Conservation (phyloP, 441 rosid genomes). For the Omphalea diandra region DNA sequence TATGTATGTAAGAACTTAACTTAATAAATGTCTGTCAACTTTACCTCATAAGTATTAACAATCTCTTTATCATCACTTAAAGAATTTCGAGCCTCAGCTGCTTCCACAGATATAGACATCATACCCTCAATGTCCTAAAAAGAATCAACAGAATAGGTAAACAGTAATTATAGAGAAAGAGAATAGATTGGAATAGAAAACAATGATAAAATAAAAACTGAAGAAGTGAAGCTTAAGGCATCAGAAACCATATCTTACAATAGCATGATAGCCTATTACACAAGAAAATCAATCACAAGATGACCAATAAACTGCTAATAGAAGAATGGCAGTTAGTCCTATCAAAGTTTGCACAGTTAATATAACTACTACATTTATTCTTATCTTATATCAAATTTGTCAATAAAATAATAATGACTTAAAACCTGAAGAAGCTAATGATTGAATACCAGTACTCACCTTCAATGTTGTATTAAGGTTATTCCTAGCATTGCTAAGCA, state of each 20-base stretch:
- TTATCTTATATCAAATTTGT: neutral
- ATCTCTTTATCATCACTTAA: slow-evolving; percentile 95
- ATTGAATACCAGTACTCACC: slow-evolving; percentile 38
- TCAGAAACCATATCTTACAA: neutral
- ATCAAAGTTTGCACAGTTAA: neutral
- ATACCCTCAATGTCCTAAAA: slow-evolving; percentile 97
- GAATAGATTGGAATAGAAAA: slow-evolving; percentile 7
- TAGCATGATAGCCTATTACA: neutral
- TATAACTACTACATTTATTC: neutral
- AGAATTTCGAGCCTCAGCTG: slow-evolving; percentile 89
- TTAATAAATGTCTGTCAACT: slow-evolving; percentile 18
- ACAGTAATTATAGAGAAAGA: slow-evolving; percentile 4
- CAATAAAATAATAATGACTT: neutral
- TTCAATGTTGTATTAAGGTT: slow-evolving; percentile 88
- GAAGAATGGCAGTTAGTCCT: neutral
- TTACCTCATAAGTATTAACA: slow-evolving; percentile 92
- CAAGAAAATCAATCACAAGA: neutral
- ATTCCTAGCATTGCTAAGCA: slow-evolving; percentile 93
- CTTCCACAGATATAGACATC: slow-evolving; percentile 99
- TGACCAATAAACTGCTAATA: neutral
- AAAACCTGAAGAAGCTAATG: neutral
- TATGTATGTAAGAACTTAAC: slow-evolving; percentile 13
- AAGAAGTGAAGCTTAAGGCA: slow-evolving; percentile 6
- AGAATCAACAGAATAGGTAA: slow-evolving; percentile 17
- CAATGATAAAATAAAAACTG: neutral